Percentiles rank a stretch among this genome's conserved stretches.
Conservation (phyloP, 768 basidiomycete genomes). For the Leccinum longicurvipes region DNA sequence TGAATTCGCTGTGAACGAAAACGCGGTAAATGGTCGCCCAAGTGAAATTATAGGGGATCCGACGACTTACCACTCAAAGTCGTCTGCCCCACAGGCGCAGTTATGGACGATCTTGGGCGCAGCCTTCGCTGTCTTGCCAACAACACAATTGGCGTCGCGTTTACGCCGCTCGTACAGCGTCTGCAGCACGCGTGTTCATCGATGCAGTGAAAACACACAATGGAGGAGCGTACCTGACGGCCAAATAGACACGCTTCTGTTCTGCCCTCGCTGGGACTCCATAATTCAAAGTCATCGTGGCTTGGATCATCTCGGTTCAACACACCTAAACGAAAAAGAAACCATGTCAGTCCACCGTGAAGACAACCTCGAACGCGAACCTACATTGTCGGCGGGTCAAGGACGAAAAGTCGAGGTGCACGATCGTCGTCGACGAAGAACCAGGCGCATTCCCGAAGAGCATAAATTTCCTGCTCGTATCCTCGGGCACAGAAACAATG, state of each 20-base stretch:
- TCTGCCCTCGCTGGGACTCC: slow-evolving; percentile 93
- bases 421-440: slow-evolving; percentile 46
- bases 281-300: slow-evolving; percentile 93
- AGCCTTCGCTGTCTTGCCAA: slow-evolving; percentile 66
- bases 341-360: neutral
- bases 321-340: slow-evolving; percentile 51
- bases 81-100: slow-evolving; percentile 67
- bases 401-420: slow-evolving; percentile 85
- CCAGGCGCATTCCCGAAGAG: slow-evolving; percentile 65
- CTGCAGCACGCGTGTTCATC: slow-evolving; percentile 35
- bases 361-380: slow-evolving; percentile 27
- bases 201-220: neutral
- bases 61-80: slow-evolving; percentile 91
- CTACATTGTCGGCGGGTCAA: slow-evolving; percentile 75
- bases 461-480: slow-evolving; percentile 90
- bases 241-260: slow-evolving; percentile 89
- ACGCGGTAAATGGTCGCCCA: neutral
- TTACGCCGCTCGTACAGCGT: slow-evolving; percentile 88
- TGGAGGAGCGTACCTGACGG: slow-evolving; percentile 55
- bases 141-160: slow-evolving; percentile 75
- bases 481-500: slow-evolving; percentile 85
- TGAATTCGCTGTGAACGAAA: slow-evolving; percentile 73
- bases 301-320: slow-evolving; percentile 67
- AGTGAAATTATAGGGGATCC: neutral
- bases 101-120: slow-evolving; percentile 54